These are phyloP conservation scores for Microbotryum violaceum DNA, from an alignment of 1,284 basidiomycete genomes.

Conservation along the genomic window DNA sequence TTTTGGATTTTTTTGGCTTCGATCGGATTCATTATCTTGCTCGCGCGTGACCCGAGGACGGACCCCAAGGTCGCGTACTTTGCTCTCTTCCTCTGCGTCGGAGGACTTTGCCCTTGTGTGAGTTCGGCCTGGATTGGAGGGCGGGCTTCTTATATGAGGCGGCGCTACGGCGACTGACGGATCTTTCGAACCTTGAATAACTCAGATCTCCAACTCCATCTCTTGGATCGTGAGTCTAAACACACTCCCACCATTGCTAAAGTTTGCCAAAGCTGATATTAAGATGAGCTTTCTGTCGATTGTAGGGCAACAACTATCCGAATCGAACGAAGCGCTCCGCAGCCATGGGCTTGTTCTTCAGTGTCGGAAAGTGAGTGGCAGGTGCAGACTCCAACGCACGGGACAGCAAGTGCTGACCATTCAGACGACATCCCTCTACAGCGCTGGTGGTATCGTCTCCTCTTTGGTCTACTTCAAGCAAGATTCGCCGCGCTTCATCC, in stretches of 20 bases:
- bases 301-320: slow-evolving; percentile 6
- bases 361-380: not conserved
- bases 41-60: not conserved
- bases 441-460: slow-evolving; percentile 45
- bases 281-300: not conserved
- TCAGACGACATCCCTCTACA: slow-evolving; percentile 35
- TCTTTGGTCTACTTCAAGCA: slow-evolving; percentile 39
- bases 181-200: not conserved
- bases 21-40: slow-evolving; percentile 4
- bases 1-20: not conserved
- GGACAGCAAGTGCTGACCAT: slow-evolving; percentile 46
- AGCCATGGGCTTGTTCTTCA: slow-evolving; percentile 40
- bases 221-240: slow-evolving; percentile 41
- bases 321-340: slow-evolving; percentile 36
- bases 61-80: not conserved
- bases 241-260: slow-evolving; percentile 40
- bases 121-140: slow-evolving; percentile 20
- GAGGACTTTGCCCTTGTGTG: slow-evolving; percentile 19
- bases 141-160: slow-evolving; percentile 17
- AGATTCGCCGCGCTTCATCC: slow-evolving; percentile 33
- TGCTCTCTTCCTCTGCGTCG: slow-evolving; percentile 14
- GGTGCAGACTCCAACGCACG: slow-evolving; percentile 18
- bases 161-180: too few species aligned
- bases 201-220: slow-evolving; percentile 42
- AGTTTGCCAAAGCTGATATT: slow-evolving; percentile 39